Conservation (phyloP, 345 rosid genomes). For the Chamaenerion angustifolium region DNA sequence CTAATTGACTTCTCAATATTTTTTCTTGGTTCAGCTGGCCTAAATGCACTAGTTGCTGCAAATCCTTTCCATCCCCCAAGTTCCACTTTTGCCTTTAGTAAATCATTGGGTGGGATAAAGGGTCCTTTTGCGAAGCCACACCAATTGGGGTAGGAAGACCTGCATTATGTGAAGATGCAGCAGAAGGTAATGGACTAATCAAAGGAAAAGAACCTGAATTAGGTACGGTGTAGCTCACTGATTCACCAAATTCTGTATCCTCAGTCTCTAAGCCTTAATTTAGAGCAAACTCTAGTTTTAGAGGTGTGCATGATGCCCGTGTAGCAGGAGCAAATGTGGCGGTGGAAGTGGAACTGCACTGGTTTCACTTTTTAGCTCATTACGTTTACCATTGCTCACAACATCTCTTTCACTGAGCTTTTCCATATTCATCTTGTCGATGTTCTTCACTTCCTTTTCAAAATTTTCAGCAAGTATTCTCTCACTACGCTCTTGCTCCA, state of each 20-base stretch:
- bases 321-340: slow-evolving; percentile 10
- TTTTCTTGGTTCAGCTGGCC: too few relatives aligned
- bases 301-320: slow-evolving; percentile 30
- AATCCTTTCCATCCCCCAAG: too few relatives aligned
- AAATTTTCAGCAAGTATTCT: slow-evolving; percentile 16
- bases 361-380: slow-evolving; percentile 12
- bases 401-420: slow-evolving; percentile 17
- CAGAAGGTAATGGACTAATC: too few relatives aligned
- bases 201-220: too few relatives aligned
- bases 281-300: slow-evolving; percentile 64
- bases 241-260: slow-evolving; percentile 37
- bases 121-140: too few relatives aligned
- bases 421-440: slow-evolving; percentile 20
- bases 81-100: too few relatives aligned
- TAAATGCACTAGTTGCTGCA: too few relatives aligned
- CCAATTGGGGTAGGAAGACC: too few relatives aligned
- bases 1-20: slow-evolving; percentile 33
- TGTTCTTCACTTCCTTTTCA: slow-evolving; percentile 8
- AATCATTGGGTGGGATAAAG: too few relatives aligned
- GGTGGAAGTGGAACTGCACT: slow-evolving; percentile 20
- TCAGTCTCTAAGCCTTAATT: slow-evolving; percentile 66
- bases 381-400: slow-evolving; percentile 5
- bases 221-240: slow-evolving; percentile 22
- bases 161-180: too few relatives aligned
- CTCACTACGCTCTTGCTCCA: slow-evolving; percentile 19